These are phyloP conservation scores for Pholiota conissans DNA, from an alignment of 768 basidiomycete species.

Conservation along the genomic window DNA sequence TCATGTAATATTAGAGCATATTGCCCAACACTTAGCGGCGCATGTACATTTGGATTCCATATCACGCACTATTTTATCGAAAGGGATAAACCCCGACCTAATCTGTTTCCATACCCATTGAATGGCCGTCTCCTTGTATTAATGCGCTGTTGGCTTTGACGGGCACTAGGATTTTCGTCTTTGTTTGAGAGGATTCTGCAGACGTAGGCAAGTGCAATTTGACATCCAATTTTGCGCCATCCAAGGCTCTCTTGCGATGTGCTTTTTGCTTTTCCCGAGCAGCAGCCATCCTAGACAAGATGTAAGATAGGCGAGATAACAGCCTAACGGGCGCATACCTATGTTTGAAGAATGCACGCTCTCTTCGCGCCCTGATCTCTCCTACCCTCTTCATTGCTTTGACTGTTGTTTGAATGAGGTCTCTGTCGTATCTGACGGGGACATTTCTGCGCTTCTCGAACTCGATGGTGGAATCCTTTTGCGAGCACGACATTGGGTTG, in stretches of 20 bases:
- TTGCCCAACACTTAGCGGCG: background rate
- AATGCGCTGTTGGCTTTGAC: constrained; percentile 70
- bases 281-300: constrained; percentile 69
- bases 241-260: constrained; percentile 67
- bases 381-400: constrained; percentile 95
- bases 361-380: constrained; percentile 89
- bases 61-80: constrained; percentile 15
- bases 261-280: constrained; percentile 77
- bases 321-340: constrained; percentile 40
- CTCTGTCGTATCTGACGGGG: constrained; percentile 95
- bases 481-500: background rate
- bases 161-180: constrained; percentile 78
- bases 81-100: constrained; percentile 29
- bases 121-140: constrained; percentile 78
- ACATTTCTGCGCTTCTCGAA: constrained; percentile 99
- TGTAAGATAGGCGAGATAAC: constrained; percentile 6
- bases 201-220: constrained; percentile 67
- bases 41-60: constrained; percentile 17
- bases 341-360: constrained; percentile 96
- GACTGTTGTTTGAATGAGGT: constrained; percentile 88
- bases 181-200: constrained; percentile 36
- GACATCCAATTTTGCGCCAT: constrained; percentile 56
- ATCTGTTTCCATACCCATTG: constrained; percentile 92
- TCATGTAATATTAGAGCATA: constrained; percentile 1
- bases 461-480: constrained; percentile 94